Evolutionary conservation across 2,329 filamentous ascomycete species (phyloP).

Genomic region (Diaporthe caulivora): DNA sequence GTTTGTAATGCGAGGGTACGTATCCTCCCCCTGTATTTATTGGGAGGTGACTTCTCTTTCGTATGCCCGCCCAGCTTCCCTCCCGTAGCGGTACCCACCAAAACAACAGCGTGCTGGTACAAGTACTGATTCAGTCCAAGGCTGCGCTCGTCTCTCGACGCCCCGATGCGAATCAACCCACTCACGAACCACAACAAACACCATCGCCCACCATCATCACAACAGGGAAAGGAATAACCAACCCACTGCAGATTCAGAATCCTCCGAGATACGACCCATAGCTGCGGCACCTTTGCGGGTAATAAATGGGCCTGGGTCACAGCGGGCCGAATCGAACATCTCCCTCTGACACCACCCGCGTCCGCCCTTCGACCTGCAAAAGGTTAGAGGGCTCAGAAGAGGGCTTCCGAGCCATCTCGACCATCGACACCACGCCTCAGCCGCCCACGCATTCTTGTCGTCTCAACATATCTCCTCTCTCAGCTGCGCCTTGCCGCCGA

Average conservation of each 20-base stretch:
- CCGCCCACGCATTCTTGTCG: background rate
- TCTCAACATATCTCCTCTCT: background rate
- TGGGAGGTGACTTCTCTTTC: slow-evolving; percentile 11
- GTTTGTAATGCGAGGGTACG: slow-evolving; percentile 3
- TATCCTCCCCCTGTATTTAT: background rate
- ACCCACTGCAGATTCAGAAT: slow-evolving; percentile 16
- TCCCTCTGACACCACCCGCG: background rate
- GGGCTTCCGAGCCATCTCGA: background rate
- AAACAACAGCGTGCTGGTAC: background rate
- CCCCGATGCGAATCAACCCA: slow-evolving; percentile 7
- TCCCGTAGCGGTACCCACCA: slow-evolving; percentile 14
- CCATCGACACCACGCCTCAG: background rate
- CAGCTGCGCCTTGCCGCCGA: background rate
- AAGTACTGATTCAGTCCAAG: slow-evolving; percentile 21
- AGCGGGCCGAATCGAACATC: slow-evolving; percentile 28
- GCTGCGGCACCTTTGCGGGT: slow-evolving; percentile 19
- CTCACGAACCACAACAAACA: background rate
- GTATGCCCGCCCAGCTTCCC: slow-evolving; percentile 9
- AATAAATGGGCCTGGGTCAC: slow-evolving; percentile 28
- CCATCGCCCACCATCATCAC: slow-evolving; percentile 1
- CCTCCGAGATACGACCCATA: slow-evolving; percentile 26
- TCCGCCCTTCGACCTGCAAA: background rate
- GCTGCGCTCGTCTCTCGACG: slow-evolving; percentile 8
- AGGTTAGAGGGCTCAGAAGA: background rate
- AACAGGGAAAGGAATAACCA: background rate